Evolutionary conservation across 192 early-diverging fungal genomes (phyloP).

Genomic region (Rhizophagus sp.): DNA sequence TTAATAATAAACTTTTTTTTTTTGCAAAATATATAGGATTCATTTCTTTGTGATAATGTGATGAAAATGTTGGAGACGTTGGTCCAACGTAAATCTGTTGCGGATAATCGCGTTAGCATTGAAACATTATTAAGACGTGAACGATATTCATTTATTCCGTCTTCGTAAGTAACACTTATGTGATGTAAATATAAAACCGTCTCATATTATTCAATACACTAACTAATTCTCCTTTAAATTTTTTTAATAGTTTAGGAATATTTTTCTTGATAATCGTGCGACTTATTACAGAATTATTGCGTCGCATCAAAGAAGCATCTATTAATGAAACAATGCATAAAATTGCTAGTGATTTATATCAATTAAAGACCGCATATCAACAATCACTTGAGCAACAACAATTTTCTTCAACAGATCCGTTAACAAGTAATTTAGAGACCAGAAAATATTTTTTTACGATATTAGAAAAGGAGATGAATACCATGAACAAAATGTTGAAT

Average conservation of each 20-base stretch:
- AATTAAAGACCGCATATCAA: no score
- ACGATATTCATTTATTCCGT: no score
- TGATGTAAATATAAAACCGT: no score
- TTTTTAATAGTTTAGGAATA: not conserved
- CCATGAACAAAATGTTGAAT: conserved; percentile 14
- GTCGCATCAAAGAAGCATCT: conserved; percentile 37
- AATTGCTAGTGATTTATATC: not conserved
- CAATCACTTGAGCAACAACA: conserved; percentile 11
- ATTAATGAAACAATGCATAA: conserved; percentile 10
- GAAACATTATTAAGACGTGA: not conserved
- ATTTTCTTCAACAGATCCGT: conserved; percentile 10
- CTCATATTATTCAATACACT: no score
- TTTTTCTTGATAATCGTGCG: conserved; percentile 39
- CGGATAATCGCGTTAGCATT: not conserved
- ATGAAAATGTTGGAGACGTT: conserved; percentile 9
- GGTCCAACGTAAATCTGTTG: not conserved
- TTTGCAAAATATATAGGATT: not conserved
- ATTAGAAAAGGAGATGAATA: conserved; percentile 12
- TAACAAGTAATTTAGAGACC: not conserved
- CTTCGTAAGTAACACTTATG: no score
- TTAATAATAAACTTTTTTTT: no score
- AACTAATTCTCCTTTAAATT: no score
- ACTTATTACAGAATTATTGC: conserved; percentile 39
- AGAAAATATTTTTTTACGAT: conserved; percentile 11
- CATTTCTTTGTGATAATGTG: not conserved